These are phyloP conservation scores for Apodospora peruviana DNA, from an alignment of 495 filamentous ascomycete species.

Conservation along the genomic window DNA sequence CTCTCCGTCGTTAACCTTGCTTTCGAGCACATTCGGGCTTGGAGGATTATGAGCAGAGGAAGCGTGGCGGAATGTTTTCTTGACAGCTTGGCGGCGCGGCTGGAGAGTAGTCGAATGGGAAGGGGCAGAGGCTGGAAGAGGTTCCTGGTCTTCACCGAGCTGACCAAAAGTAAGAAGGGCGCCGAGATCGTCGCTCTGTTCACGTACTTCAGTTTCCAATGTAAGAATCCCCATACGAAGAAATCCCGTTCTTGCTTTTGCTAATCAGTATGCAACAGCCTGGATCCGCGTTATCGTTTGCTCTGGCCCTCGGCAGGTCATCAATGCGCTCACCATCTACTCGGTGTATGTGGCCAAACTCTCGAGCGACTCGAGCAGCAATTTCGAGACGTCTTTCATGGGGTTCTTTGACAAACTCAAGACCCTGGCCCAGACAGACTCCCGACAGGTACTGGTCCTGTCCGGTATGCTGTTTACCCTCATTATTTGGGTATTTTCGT, in stretches of 20 bases:
- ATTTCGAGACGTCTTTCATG: slow-evolving; percentile 47
- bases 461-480: slow-evolving; percentile 88
- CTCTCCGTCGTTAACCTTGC: slow-evolving; percentile 71
- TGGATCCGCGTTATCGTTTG: slow-evolving; percentile 87
- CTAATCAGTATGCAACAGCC: slow-evolving; percentile 32
- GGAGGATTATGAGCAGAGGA: slow-evolving; percentile 71
- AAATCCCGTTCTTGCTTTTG: neutral
- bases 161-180: slow-evolving; percentile 89
- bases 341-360: slow-evolving; percentile 65
- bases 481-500: slow-evolving; percentile 80
- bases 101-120: slow-evolving; percentile 71
- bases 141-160: slow-evolving; percentile 85
- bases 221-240: slow-evolving; percentile 37
- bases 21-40: slow-evolving; percentile 71
- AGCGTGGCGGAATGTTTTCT: slow-evolving; percentile 89
- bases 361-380: slow-evolving; percentile 52
- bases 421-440: slow-evolving; percentile 62
- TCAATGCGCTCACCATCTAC: slow-evolving; percentile 85
- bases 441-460: slow-evolving; percentile 72
- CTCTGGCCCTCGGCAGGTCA: slow-evolving; percentile 80
- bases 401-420: slow-evolving; percentile 75
- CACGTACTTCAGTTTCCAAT: slow-evolving; percentile 90
- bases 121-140: slow-evolving; percentile 67
- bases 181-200: slow-evolving; percentile 89
- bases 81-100: slow-evolving; percentile 73